Conservation (phyloP, 164 flowering plant species). For the Malania oleifera region DNA sequence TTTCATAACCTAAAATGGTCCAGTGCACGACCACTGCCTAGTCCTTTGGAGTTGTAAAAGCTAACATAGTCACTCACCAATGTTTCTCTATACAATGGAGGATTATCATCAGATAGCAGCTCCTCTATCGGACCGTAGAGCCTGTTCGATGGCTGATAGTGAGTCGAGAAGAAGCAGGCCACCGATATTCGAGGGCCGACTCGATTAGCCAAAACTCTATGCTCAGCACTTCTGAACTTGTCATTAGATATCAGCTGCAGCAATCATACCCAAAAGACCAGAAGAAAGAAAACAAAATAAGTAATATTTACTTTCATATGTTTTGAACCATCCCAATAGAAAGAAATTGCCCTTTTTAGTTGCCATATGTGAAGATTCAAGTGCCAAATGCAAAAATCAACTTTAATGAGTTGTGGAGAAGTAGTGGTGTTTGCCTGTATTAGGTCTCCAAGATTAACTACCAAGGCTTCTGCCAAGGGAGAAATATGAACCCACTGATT, state of each 20-base stretch:
- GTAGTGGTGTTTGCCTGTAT: conserved; percentile 26
- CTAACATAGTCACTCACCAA: conserved; percentile 16
- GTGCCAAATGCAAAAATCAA: not conserved
- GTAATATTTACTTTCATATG: too few species aligned
- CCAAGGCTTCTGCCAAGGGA: conserved; percentile 22
- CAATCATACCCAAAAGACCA: not conserved
- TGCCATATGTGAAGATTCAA: not conserved
- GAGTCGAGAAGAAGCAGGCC: conserved; percentile 28
- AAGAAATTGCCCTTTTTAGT: not conserved
- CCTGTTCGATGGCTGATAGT: not conserved
- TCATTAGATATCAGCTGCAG: conserved; percentile 40
- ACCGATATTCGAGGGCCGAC: conserved; percentile 36
- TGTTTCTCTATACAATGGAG: conserved; percentile 30
- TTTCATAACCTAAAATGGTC: conserved; percentile 12
- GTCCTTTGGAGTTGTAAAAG: conserved; percentile 16
- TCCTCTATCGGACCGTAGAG: conserved; percentile 42
- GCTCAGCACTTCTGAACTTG: conserved; percentile 32
- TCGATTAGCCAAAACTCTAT: conserved; percentile 27
- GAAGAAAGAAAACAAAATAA: not conserved
- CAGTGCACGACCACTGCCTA: conserved; percentile 20
- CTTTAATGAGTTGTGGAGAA: not conserved
- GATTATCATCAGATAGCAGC: conserved; percentile 30
- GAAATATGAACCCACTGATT: conserved; percentile 25
- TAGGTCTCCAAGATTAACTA: conserved; percentile 25
- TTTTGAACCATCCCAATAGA: too few species aligned